A percentile compares a stretch with the other conserved stretches of the same genome.
These are phyloP conservation scores for Cystobasidium tubakii DNA, from an alignment of 768 basidiomycete species.

Conservation along the genomic window DNA sequence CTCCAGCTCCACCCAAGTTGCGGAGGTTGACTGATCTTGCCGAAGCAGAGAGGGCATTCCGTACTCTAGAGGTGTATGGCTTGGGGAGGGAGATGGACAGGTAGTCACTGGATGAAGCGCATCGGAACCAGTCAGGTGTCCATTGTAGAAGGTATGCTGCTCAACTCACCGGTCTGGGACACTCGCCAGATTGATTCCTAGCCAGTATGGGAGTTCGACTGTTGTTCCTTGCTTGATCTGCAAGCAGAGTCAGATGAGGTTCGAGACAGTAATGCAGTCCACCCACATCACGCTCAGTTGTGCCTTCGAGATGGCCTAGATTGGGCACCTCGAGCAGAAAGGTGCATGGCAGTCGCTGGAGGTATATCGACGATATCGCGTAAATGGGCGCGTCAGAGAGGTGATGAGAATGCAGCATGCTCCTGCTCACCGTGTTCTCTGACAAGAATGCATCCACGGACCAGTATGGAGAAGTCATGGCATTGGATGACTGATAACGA, in stretches of 20 bases:
- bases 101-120: conserved; percentile 36
- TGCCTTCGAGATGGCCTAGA: conserved; percentile 44
- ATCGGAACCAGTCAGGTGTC: not conserved
- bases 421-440: conserved; percentile 38
- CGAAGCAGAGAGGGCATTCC: conserved; percentile 43
- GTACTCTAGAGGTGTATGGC: conserved; percentile 41
- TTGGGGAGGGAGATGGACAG: conserved; percentile 43
- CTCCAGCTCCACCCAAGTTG: conserved; percentile 45
- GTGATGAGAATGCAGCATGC: not conserved
- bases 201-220: conserved; percentile 46
- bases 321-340: conserved; percentile 42
- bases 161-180: conserved; percentile 36
- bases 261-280: no score
- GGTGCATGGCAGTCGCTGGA: conserved; percentile 44
- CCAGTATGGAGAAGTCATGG: conserved; percentile 56
- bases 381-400: not conserved
- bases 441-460: conserved; percentile 41
- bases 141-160: not conserved
- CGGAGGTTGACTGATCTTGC: conserved; percentile 44
- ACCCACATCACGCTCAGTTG: conserved; percentile 44
- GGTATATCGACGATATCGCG: no score
- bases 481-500: not conserved
- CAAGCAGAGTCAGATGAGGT: no score
- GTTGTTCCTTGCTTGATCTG: conserved; percentile 42
- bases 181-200: conserved; percentile 40